These are phyloP conservation scores for Anisodus acutangulus DNA, from an alignment of 257 asterid species.

Conservation along the genomic window DNA sequence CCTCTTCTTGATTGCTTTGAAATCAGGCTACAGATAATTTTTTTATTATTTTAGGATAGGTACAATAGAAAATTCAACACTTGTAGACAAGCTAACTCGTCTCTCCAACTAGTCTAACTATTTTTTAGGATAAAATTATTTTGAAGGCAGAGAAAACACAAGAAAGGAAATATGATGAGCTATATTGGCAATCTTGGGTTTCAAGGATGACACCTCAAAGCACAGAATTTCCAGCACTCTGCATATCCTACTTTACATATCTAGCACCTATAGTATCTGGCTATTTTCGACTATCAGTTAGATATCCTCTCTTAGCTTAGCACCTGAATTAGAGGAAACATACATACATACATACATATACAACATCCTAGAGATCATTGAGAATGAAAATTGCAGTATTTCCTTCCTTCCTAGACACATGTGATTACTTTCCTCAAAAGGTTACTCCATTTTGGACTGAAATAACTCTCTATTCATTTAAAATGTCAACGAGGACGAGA, in stretches of 20 bases:
- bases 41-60: background rate
- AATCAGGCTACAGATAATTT: slow-evolving; percentile 51
- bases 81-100: background rate
- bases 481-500: background rate
- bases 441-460: background rate
- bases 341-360: too few species aligned
- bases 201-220: slow-evolving; percentile 10
- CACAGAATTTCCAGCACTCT: slow-evolving; percentile 9
- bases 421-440: background rate
- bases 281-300: too few species aligned
- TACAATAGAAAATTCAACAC: background rate
- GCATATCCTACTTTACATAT: slow-evolving; percentile 15
- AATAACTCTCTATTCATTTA: background rate
- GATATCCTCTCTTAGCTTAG: background rate
- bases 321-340: background rate
- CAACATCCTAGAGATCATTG: background rate
- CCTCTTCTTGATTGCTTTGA: slow-evolving; percentile 56
- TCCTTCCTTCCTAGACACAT: background rate
- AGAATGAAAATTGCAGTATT: background rate
- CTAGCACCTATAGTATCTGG: background rate
- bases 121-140: background rate
- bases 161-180: background rate
- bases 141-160: background rate
- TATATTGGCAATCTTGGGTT: background rate
- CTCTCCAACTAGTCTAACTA: background rate